Base-by-base conservation (phyloP, 495 filamentous ascomycete species). In the Hypomontagnella submonticulosa region DNA sequence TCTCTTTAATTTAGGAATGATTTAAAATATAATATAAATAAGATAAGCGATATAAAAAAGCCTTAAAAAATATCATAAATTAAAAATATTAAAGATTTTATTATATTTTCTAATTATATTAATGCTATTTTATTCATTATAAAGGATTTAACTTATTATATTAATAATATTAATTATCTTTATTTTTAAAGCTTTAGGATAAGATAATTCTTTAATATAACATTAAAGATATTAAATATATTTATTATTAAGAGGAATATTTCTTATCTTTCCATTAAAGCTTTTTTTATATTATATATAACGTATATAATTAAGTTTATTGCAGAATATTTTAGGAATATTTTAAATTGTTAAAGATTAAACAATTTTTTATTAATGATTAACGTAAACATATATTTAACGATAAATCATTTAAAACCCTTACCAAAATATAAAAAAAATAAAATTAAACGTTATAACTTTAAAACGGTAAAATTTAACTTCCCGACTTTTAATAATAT, bases 231-330 rank as follows among this genome's bases (percentile, higher is more conserved):
- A 3, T 38, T 13, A 2, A 13, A 4, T 38, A 38, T 38, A 38
- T 38, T 38, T 38, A 38, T 4, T 3, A 38, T 38, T 4, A 38
- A 38, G 3, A 38, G 10, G 9, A 13, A 38, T 3, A 11, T 38
- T 38, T 38, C 10, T 38, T 38, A 3, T 38, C 10, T 38, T 38
- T 4, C 3, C 2, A 38, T 4, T 3, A 38, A 38, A 38, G 36
- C n/a, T 12, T 12, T 38, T 38, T 38, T 13, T 11, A 38, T 38
- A 38, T 38, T 38, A 38, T 38, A 38, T 38, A 38, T 38, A 38
- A 38, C 10, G n/a, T 38, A 38, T 38, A 13, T 38, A 12, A 13
- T 13, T 38, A 38, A 38, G 10, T 38, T 38, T 38, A 38, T 38
- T 38, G 10, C 9, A 4, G 10, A 38, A 11, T 11, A 12, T 38